Base-by-base conservation (phyloP, 306 rosid species). In the Lathyrus aphaca region DNA sequence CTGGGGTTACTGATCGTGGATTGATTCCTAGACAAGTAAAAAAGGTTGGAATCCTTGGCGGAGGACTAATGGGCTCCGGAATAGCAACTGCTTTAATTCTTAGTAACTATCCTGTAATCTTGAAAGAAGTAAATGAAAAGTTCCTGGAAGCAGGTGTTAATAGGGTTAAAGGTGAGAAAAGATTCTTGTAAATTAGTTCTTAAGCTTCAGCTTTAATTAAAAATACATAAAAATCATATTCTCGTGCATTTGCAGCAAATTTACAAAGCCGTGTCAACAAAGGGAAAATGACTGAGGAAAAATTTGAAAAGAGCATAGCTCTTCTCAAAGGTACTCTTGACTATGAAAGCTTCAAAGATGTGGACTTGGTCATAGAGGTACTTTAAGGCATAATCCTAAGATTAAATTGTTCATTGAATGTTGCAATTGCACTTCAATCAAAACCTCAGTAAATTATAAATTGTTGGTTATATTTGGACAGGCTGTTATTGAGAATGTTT, bases 41-140 rank as follows among this genome's bases (percentile, higher is more conserved):
- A 49, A 94, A 89, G 77, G 92, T 95, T 79, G 99, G 95, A 30
- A 78, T 91, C 77, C 74, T 95, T 71, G 99, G 99, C 54, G 99
- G 99, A 63, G 99, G 99, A 63, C 74, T 95, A 46, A 95, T 91
- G 99, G 99, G 99, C 77, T 95, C 99, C 58, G 99, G 97, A 77
- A 95, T 95, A 72, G 92, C 95, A 16, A 95, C 99, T 0, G 88
- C 92, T 37, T 80, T 95, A 80, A 71, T 95, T 81, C 88, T 87
- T 71, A 82, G 97, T 71, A 77, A 75, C 80, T 91, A 86, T 64
- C 85, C 86, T 42, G 97, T 95, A 68, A 81, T 91, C 74, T 82
- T 95, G 80, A 91, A 95, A 82, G 99, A 95, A 83, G 92, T 95
- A 66, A 91, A 87, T 60, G 85, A 87, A 27, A 91, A 91, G 73